Conservation (phyloP, 345 rosid genomes). For the Pseudoturritis turrita region DNA sequence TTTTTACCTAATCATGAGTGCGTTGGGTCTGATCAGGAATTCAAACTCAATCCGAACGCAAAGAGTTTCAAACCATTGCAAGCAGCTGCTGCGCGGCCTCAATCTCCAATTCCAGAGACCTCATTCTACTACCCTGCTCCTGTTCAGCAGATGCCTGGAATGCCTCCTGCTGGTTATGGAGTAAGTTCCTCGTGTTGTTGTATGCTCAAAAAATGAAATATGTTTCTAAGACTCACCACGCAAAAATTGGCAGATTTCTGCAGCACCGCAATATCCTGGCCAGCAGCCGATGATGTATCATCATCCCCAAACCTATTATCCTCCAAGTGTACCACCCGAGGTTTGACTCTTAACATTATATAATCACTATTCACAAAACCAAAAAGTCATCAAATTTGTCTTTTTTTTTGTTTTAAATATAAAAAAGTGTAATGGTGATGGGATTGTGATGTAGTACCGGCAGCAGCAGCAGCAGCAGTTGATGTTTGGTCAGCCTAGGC, state of each 20-base stretch:
- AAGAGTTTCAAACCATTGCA: conserved; percentile 78
- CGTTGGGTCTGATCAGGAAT: conserved; percentile 59
- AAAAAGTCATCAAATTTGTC: not conserved
- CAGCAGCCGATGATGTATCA: conserved; percentile 68
- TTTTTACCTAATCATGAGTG: not conserved
- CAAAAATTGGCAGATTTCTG: conserved; percentile 46
- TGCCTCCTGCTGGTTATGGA: conserved; percentile 69
- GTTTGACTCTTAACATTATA: conserved; percentile 30
- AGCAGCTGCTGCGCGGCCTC: conserved; percentile 49
- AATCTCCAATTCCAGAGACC: conserved; percentile 56
- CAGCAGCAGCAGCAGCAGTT: conserved; percentile 55
- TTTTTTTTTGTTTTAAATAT: too few relatives aligned
- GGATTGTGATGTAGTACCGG: conserved; percentile 10
- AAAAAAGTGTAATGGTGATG: not conserved
- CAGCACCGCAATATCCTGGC: conserved; percentile 53
- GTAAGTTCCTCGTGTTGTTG: conserved; percentile 43
- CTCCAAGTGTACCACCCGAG: conserved; percentile 65
- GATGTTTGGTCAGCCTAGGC: conserved; percentile 62
- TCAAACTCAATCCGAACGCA: conserved; percentile 88
- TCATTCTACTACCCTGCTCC: conserved; percentile 62
- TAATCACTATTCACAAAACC: not conserved
- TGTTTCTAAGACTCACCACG: not conserved
- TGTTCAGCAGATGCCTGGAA: conserved; percentile 60
- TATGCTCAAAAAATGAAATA: too few relatives aligned
- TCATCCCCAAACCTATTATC: conserved; percentile 60